Conservation (phyloP, 2,329 filamentous ascomycete species). For the Fusarium pseudocircinatum region DNA sequence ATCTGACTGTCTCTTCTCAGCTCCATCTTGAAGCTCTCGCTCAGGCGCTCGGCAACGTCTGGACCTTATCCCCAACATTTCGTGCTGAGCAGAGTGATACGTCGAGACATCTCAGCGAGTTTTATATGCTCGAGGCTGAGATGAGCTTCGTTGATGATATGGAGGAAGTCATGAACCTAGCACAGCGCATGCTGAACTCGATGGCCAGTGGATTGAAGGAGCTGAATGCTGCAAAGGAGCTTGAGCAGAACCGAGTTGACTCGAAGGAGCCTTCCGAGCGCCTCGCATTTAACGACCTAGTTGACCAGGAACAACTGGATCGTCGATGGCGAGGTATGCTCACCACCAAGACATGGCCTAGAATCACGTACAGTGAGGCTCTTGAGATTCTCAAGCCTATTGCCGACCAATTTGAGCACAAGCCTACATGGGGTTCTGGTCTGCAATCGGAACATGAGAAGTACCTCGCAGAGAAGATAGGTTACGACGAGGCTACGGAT, state of each 20-base stretch:
- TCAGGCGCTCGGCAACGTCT: constrained; percentile 88
- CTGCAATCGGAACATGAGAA: constrained; percentile 94
- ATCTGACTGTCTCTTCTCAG: constrained; percentile 94
- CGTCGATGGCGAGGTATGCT: constrained; percentile 78
- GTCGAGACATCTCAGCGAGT: constrained; percentile 92
- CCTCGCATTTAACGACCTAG: constrained; percentile 55
- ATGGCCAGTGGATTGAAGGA: constrained; percentile 53
- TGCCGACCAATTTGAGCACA: constrained; percentile 70
- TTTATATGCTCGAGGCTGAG: constrained; percentile 98
- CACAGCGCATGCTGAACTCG: constrained; percentile 79
- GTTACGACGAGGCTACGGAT: constrained; percentile 57
- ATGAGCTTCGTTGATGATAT: constrained; percentile 80
- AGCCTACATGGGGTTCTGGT: constrained; percentile 75
- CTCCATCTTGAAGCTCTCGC: constrained; percentile 93
- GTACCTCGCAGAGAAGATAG: constrained; percentile 77
- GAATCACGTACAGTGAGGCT: constrained; percentile 84
- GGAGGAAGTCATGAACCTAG: constrained; percentile 77
- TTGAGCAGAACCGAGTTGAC: constrained; percentile 50
- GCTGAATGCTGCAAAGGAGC: constrained; percentile 57
- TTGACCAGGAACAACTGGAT: constrained; percentile 60
- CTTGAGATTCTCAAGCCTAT: constrained; percentile 73
- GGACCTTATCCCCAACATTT: constrained; percentile 94
- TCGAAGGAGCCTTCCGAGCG: constrained; percentile 53
- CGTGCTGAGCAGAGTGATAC: constrained; percentile 94
- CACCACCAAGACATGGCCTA: constrained; percentile 69